A percentile compares a stretch with the other conserved stretches of the same genome.
Conservation (phyloP, 2,329 filamentous ascomycete species). For the Rachicladosporium sp. region DNA sequence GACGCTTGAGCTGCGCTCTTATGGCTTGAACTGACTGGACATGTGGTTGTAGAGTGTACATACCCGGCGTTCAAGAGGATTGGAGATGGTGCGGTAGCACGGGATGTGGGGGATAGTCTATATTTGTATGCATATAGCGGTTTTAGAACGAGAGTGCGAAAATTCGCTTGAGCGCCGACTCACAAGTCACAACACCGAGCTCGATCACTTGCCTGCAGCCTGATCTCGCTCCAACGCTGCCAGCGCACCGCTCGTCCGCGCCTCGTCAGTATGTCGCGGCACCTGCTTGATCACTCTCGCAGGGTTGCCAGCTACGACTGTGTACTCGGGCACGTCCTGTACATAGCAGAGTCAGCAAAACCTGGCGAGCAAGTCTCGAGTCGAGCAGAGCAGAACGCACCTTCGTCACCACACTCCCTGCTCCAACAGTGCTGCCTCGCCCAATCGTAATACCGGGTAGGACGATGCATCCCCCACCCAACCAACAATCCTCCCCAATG, state of each 20-base stretch:
- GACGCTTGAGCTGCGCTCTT: conserved; percentile 24
- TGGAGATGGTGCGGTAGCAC: too few relatives aligned
- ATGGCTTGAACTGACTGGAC: too few relatives aligned
- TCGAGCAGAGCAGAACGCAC: conserved; percentile 18
- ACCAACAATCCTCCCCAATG: conserved; percentile 72
- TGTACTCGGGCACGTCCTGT: conserved; percentile 49
- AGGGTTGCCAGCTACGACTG: conserved; percentile 55
- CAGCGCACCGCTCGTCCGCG: conserved; percentile 17
- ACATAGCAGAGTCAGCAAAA: conserved; percentile 3
- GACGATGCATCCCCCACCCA: conserved; percentile 59
- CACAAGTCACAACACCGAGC: too few relatives aligned
- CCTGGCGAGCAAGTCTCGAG: background rate
- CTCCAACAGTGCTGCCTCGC: conserved; percentile 59
- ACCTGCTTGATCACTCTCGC: conserved; percentile 41
- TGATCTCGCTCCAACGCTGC: conserved; percentile 21
- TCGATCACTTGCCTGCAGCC: conserved; percentile 17
- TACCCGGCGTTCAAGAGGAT: too few relatives aligned
- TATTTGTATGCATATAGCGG: too few relatives aligned
- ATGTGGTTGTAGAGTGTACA: too few relatives aligned
- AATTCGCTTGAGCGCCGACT: too few relatives aligned
- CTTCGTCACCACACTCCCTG: conserved; percentile 74
- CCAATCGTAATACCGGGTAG: conserved; percentile 70
- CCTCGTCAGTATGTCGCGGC: conserved; percentile 17
- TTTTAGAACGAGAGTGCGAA: too few relatives aligned
- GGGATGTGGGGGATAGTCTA: too few relatives aligned